Percentiles rank a stretch among this genome's conserved stretches.
These are phyloP conservation scores for Leccinum broughii DNA, from an alignment of 768 basidiomycete species.

Conservation along the genomic window DNA sequence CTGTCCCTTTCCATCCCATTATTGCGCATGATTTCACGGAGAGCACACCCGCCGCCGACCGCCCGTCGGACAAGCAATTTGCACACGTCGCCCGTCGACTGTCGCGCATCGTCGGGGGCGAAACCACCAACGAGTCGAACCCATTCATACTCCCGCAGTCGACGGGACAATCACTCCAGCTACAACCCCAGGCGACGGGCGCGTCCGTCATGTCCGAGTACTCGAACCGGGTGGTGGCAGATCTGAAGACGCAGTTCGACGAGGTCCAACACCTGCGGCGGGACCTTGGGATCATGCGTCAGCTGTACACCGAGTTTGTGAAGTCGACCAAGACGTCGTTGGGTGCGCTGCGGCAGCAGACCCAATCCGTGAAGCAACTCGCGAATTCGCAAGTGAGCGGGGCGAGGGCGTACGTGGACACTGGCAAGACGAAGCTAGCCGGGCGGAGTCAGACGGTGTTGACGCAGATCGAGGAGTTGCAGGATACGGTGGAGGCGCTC, in stretches of 20 bases:
- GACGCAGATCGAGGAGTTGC: no score
- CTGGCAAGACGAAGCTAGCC: no score
- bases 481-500: no score
- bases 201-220: constrained; percentile 74
- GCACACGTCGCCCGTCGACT: constrained; percentile 70
- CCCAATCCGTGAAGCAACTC: constrained; percentile 83
- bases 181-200: constrained; percentile 70
- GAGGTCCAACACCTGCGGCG: constrained; percentile 93
- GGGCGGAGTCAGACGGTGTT: no score
- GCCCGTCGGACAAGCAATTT: constrained; percentile 78
- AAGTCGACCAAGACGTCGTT: constrained; percentile 87
- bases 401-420: no score
- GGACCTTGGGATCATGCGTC: constrained; percentile 91
- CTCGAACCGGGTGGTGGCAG: constrained; percentile 69
- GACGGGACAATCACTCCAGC: constrained; percentile 62
- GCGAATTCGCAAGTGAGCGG: constrained; percentile 82
- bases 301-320: constrained; percentile 93
- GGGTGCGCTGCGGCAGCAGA: constrained; percentile 75
- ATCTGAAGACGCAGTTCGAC: constrained; percentile 91
- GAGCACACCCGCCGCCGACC: constrained; percentile 59
- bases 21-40: constrained; percentile 59
- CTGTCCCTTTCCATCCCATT: constrained; percentile 47
- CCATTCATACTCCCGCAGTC: constrained; percentile 55
- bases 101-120: constrained; percentile 62
- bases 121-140: constrained; percentile 32